These are phyloP conservation scores for Globisporangium sylvaticum DNA, from an alignment of 352 stramenopile species.

Conservation along the genomic window DNA sequence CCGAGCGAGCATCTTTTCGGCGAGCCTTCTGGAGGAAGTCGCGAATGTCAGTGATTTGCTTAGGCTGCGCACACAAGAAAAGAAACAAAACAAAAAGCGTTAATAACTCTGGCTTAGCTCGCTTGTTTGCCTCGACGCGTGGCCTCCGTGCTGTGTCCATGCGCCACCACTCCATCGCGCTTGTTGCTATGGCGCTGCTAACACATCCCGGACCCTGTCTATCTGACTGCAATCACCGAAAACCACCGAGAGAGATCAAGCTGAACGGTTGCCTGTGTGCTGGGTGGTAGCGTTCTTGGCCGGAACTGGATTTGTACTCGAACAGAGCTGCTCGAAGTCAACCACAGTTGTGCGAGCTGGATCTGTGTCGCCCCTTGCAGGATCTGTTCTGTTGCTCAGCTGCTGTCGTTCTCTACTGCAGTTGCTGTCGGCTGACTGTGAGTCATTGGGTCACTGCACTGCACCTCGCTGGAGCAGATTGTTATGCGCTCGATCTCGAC, in stretches of 20 bases:
- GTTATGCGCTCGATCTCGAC: neutral
- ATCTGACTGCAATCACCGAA: neutral
- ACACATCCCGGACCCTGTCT: slow-evolving; percentile 6
- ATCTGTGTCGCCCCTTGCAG: neutral
- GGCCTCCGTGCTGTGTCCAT: neutral
- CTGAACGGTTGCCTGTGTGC: neutral
- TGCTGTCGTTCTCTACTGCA: neutral
- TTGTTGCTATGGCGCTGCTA: neutral
- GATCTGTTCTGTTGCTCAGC: neutral
- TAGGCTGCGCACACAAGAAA: slow-evolving; percentile 72
- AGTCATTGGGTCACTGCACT: neutral
- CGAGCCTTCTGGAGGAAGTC: slow-evolving; percentile 99
- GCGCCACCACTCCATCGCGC: neutral
- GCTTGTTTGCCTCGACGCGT: neutral
- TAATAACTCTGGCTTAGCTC: neutral
- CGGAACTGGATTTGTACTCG: neutral
- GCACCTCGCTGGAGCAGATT: neutral
- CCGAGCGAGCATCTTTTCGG: slow-evolving; percentile 96
- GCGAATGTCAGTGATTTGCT: slow-evolving; percentile 99
- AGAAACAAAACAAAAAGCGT: neutral
- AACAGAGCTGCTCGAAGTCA: neutral
- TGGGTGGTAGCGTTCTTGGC: neutral
- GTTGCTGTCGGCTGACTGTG: neutral
- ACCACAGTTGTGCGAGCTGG: neutral
- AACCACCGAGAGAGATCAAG: neutral